phyloP scores from a whole-genome alignment of 2,329 filamentous ascomycete species.

The Neonectria punicea region DNA sequence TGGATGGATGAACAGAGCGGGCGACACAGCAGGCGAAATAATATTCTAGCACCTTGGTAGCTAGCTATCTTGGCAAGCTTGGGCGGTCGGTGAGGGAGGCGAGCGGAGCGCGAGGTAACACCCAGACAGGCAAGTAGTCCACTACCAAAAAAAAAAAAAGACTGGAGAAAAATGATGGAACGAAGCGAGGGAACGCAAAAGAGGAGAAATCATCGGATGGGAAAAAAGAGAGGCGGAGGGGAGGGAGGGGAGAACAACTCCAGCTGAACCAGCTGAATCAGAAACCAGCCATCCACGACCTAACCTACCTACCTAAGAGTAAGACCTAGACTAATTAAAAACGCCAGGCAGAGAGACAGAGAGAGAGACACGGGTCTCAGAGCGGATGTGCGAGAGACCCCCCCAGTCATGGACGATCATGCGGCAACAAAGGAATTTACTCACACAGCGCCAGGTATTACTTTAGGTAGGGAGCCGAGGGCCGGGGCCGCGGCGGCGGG shows the following conservation, averaged over 20 bases:
- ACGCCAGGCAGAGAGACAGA: neutral
- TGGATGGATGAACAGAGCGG: neutral
- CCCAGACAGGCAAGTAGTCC: neutral
- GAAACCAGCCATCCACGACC: neutral
- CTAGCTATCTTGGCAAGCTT: neutral
- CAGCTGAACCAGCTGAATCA: neutral
- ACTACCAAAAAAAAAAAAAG: no score
- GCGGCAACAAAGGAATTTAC: constrained; percentile 3
- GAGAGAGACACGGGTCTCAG: neutral
- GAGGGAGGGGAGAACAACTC: no score
- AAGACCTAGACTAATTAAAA: neutral
- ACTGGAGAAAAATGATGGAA: neutral
- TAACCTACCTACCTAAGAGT: no score
- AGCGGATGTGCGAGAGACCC: no score
- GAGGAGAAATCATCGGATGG: neutral
- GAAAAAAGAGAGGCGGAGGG: no score
- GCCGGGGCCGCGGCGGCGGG: no score
- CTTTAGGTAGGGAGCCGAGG: neutral
- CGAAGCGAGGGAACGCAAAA: neutral
- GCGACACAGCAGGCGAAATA: neutral
- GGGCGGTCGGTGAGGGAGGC: neutral
- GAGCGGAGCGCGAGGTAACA: neutral
- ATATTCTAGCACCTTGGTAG: no score
- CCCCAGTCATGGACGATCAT: neutral
- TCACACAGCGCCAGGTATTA: no score